Evolutionary conservation across 306 rosid species (phyloP).

Genomic region (Oxytropis ochrocephala): DNA sequence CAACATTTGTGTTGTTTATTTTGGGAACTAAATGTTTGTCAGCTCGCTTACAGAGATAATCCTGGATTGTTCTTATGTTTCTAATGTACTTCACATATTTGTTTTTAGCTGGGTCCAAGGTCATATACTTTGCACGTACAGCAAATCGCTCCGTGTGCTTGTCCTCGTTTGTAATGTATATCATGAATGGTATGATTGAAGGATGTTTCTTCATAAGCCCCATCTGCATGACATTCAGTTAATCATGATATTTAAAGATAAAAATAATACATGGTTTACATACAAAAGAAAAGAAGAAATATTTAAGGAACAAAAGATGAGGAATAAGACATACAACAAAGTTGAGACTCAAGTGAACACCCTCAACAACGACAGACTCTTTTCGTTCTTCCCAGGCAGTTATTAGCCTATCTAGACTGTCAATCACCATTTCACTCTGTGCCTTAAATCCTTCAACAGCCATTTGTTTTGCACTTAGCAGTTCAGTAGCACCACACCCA

Average conservation of each 20-base stretch:
- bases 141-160: constrained; percentile 96
- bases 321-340: constrained; percentile 61
- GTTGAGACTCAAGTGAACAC: constrained; percentile 95
- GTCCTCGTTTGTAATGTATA: constrained; percentile 86
- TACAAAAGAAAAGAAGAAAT: neutral
- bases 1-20: constrained; percentile 95
- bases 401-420: constrained; percentile 96
- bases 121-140: constrained; percentile 97
- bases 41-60: constrained; percentile 91
- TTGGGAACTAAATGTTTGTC: constrained; percentile 98
- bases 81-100: constrained; percentile 91
- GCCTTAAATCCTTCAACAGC: constrained; percentile 94
- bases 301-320: neutral
- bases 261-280: neutral
- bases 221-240: constrained; percentile 49
- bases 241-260: constrained; percentile 7
- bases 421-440: constrained; percentile 98
- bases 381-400: constrained; percentile 96
- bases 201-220: constrained; percentile 99
- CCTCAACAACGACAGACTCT: constrained; percentile 93
- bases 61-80: constrained; percentile 95
- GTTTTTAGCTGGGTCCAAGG: constrained; percentile 92
- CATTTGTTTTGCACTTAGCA: constrained; percentile 76
- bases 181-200: constrained; percentile 91
- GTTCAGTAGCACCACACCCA: constrained; percentile 38